Conservation (phyloP, 306 rosid genomes). For the Trifolium dubium region DNA sequence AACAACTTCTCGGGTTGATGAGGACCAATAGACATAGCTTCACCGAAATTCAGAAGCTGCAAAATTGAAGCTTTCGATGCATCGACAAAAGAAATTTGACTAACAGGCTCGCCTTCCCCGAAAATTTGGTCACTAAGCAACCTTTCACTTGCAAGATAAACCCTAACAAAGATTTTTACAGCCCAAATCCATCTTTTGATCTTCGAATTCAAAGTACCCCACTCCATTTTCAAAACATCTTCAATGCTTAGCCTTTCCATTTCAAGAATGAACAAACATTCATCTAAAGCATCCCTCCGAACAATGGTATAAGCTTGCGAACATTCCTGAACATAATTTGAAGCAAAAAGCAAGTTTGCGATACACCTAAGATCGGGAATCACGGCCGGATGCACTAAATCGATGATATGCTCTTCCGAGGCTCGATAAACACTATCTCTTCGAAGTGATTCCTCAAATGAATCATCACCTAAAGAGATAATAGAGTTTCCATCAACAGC, state of each 20-base stretch:
- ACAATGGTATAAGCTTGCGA: constrained; percentile 67
- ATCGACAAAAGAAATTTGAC: constrained; percentile 69
- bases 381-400: constrained; percentile 69
- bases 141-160: constrained; percentile 84
- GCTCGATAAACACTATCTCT: constrained; percentile 67
- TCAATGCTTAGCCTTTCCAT: constrained; percentile 86
- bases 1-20: constrained; percentile 84
- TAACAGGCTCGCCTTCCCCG: constrained; percentile 59
- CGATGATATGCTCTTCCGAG: constrained; percentile 64
- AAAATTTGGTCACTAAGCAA: constrained; percentile 79
- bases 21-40: constrained; percentile 93
- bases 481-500: constrained; percentile 64
- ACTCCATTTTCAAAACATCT: constrained; percentile 80
- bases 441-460: constrained; percentile 61
- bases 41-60: constrained; percentile 88
- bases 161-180: constrained; percentile 82
- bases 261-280: constrained; percentile 74
- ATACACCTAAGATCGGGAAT: constrained; percentile 70
- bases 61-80: constrained; percentile 82
- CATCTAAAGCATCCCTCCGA: constrained; percentile 83
- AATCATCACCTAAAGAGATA: constrained; percentile 76
- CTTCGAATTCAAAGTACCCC: constrained; percentile 74
- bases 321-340: constrained; percentile 76
- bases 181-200: constrained; percentile 84
- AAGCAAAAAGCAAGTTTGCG: constrained; percentile 69